Conservation (phyloP, 768 basidiomycete genomes). For the Lyophyllum atratum region DNA sequence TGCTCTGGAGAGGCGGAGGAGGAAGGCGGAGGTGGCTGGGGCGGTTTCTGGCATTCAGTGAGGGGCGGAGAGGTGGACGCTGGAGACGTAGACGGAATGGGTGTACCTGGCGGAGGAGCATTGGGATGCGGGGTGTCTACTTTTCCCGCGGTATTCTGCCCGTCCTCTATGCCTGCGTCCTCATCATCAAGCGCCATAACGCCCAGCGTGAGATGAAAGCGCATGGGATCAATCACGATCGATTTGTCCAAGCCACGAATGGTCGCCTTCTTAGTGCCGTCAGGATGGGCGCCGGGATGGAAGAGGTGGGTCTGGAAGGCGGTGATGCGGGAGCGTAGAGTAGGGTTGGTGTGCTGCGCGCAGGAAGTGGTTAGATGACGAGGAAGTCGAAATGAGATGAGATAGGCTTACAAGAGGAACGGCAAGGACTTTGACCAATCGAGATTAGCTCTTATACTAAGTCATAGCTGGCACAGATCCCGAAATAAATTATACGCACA, state of each 20-base stretch:
- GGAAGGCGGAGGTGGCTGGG: too few species aligned
- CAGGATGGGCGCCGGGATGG: not conserved
- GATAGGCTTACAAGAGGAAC: not conserved
- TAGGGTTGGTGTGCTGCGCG: conserved; percentile 4
- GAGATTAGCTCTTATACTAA: too few species aligned
- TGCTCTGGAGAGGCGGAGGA: too few species aligned
- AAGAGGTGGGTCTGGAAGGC: not conserved
- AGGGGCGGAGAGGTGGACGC: too few species aligned
- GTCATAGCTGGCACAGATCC: not conserved
- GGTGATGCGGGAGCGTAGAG: not conserved
- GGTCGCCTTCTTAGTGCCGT: conserved; percentile 15
- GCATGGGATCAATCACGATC: conserved; percentile 55
- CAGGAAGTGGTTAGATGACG: too few species aligned
- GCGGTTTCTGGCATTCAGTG: too few species aligned
- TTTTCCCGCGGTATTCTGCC: too few species aligned
- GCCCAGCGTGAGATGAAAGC: conserved; percentile 74
- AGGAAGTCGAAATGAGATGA: not conserved
- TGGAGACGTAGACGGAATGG: too few species aligned
- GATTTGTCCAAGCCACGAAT: conserved; percentile 59
- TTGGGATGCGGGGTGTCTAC: too few species aligned
- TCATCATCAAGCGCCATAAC: conserved; percentile 57
- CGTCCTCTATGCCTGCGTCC: too few species aligned
- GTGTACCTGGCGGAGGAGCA: too few species aligned
- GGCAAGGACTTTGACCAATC: not conserved
- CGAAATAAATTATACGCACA: not conserved